Base-by-base conservation (phyloP, 1,284 basidiomycete genomes). In the Papiliotrema fonsecae region DNA sequence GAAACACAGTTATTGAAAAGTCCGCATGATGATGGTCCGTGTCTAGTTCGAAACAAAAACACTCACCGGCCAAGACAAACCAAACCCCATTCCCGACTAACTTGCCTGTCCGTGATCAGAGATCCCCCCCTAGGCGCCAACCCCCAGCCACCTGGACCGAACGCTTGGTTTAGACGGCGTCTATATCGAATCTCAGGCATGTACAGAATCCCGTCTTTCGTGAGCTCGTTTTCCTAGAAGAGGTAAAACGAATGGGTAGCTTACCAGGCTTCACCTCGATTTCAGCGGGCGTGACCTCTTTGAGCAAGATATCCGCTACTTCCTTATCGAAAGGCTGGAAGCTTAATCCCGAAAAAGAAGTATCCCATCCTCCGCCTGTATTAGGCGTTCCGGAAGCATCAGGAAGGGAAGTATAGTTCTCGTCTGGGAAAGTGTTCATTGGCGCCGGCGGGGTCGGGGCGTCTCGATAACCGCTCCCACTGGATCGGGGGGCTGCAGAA, bases 141-240 rank as follows among this genome's bases (percentile, higher is more conserved):
- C 18, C 94, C 94, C 94, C 94, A 97, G 3, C 86, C 93, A 13
- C 94, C 94, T 6, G 94, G 94, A 9, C 94, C 94, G 64, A 98
- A 97, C 0, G 94, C 91, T 56, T 79, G 83, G 78, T 97, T 97
- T 39, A 97, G 75, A 32, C 92, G 86, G 14, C 94, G 82, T n/a
- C 94, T 82, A 69, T 97, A 98, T 72, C 97, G 96, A 70, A 97
- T 98, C 72, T 97, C 94, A 22, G 94, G 94, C 10, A 98, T 82
- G 75, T 97, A 98, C 26, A 97, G 77, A 28, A 98, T 78, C 2
- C 94, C 94, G 61, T 97, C 94, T 91, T 7, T n/a, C 18, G 37
- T 34, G 2, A 24, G 22, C 6, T 26, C 4, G 42, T 32, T 16
- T 9, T 32, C 10, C 14, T 7, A 6, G 14, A 44, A 44, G 18